These are phyloP conservation scores for Arabidopsis hybrid DNA, from an alignment of 441 rosid species.

Conservation along the genomic window DNA sequence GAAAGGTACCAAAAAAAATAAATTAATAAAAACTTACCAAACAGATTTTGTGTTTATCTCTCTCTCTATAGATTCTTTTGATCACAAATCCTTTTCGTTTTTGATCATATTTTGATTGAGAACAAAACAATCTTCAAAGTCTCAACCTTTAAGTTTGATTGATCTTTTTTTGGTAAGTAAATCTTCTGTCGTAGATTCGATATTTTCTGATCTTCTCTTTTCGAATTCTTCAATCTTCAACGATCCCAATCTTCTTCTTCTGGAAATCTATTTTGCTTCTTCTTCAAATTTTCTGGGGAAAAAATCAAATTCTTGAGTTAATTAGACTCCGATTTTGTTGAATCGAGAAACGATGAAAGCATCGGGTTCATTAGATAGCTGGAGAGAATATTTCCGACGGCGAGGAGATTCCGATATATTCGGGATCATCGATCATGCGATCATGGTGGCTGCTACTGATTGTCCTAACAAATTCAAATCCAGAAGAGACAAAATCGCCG, in stretches of 20 bases:
- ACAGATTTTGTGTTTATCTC: slow-evolving; percentile 33
- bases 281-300: not conserved
- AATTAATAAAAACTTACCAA: slow-evolving; percentile 25
- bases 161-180: not conserved
- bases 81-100: not conserved
- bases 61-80: slow-evolving; percentile 23
- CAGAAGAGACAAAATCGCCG: slow-evolving; percentile 83
- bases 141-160: slow-evolving; percentile 4
- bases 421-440: slow-evolving; percentile 78
- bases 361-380: slow-evolving; percentile 59
- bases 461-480: slow-evolving; percentile 76
- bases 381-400: slow-evolving; percentile 80
- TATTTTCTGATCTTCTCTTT: not conserved
- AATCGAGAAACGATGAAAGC: slow-evolving; percentile 46
- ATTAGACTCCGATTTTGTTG: slow-evolving; percentile 14
- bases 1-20: not conserved
- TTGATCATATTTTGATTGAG: slow-evolving; percentile 17
- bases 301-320: not conserved
- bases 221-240: not conserved
- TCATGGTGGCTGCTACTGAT: slow-evolving; percentile 84
- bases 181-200: slow-evolving; percentile 16
- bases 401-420: slow-evolving; percentile 74
- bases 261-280: not conserved
- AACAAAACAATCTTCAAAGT: not conserved
- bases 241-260: slow-evolving; percentile 6